A percentile compares a stretch with the other conserved stretches of the same genome.
These are phyloP conservation scores for Cryptococcus neoformans DNA, from an alignment of 1,284 basidiomycete species.

Conservation along the genomic window DNA sequence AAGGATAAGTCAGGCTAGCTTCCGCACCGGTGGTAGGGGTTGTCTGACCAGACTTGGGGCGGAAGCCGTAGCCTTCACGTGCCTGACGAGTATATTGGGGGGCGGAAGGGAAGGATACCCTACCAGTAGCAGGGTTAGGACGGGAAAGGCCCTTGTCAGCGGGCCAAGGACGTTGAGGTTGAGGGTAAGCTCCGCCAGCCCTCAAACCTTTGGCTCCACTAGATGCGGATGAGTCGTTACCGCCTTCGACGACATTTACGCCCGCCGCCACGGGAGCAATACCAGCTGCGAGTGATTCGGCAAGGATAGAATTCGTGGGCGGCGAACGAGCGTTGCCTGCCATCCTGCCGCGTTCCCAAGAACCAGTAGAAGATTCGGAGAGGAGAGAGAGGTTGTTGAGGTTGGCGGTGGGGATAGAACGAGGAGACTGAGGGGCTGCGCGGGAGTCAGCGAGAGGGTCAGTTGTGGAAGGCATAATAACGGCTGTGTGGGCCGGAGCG, in stretches of 20 bases:
- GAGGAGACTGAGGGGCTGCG: slow-evolving; percentile 3
- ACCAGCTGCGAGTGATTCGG: not conserved
- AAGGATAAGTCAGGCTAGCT: slow-evolving; percentile 8
- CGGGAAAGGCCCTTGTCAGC: slow-evolving; percentile 8
- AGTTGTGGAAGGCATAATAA: not conserved
- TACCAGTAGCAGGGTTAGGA: slow-evolving; percentile 8
- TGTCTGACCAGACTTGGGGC: slow-evolving; percentile 61
- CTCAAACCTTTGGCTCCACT: not conserved
- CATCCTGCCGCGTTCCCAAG: slow-evolving; percentile 45
- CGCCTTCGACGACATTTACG: too few relatives aligned
- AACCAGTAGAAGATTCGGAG: slow-evolving; percentile 44
- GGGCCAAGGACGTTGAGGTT: slow-evolving; percentile 8
- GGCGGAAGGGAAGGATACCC: slow-evolving; percentile 7
- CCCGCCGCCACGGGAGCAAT: too few relatives aligned
- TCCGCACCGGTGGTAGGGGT: slow-evolving; percentile 51
- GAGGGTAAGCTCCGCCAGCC: not conserved
- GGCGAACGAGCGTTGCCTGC: slow-evolving; percentile 38
- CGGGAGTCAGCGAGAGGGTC: not conserved
- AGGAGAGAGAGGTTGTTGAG: slow-evolving; percentile 34
- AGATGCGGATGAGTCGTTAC: not conserved
- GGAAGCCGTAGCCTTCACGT: slow-evolving; percentile 79
- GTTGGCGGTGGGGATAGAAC: slow-evolving; percentile 27
- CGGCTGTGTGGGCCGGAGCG: too few relatives aligned
- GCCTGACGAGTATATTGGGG: slow-evolving; percentile 14
- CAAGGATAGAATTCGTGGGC: slow-evolving; percentile 22